Evolutionary conservation across 371 early-diverging fungal species (phyloP).

Genomic region (Funneliformis caledonium): DNA sequence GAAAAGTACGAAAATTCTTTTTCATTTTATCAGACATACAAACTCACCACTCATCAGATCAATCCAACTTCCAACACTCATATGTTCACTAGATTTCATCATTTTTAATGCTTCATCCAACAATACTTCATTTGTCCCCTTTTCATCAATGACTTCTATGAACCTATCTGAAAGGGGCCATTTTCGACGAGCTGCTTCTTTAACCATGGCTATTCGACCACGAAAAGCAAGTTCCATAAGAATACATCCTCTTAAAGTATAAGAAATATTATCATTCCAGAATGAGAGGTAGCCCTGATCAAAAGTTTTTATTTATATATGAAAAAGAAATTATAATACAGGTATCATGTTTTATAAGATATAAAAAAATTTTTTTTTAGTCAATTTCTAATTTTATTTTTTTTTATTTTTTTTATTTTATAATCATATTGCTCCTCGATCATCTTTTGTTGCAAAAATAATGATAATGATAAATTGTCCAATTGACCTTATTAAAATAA

Average conservation of each 20-base stretch:
- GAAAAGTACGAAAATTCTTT: neutral
- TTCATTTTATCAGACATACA: neutral
- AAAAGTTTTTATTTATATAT: constrained; percentile 15
- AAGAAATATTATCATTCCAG: constrained; percentile 98
- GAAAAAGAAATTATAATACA: neutral
- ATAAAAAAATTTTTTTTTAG: neutral
- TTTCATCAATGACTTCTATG: constrained; percentile 83
- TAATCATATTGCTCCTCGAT: neutral
- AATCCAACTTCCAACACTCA: constrained; percentile 92
- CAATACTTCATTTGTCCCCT: constrained; percentile 91
- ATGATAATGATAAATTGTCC: too few relatives aligned
- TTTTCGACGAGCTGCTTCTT: constrained; percentile 83
- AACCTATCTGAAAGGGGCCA: constrained; percentile 79
- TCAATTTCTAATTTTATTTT: neutral
- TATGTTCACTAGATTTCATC: constrained; percentile 74
- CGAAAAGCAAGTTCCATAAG: constrained; percentile 94
- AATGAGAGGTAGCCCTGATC: constrained; percentile 91
- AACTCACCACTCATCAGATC: constrained; percentile 92
- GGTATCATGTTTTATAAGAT: neutral
- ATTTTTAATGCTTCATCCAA: constrained; percentile 92
- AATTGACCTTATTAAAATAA: too few relatives aligned
- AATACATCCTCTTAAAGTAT: constrained; percentile 93
- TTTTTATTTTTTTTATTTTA: neutral
- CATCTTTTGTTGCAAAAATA: too few relatives aligned
- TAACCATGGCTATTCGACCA: constrained; percentile 83